These are phyloP conservation scores for Neofusicoccum cordaticola DNA, from an alignment of 2,329 filamentous ascomycete genomes.

Conservation along the genomic window DNA sequence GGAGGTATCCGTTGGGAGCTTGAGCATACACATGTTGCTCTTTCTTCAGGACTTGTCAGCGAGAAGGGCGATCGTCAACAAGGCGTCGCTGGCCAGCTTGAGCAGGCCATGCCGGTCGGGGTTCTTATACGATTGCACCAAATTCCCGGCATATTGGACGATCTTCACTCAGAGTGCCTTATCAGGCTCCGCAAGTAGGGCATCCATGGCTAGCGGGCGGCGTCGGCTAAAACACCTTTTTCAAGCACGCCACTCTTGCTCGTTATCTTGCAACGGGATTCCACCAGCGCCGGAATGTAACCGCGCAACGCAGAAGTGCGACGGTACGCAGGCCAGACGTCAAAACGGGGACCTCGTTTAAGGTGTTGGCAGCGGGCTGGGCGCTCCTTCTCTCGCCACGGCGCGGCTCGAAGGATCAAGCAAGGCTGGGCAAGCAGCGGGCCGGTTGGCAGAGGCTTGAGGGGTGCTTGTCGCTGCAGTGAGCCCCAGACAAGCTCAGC, in stretches of 20 bases:
- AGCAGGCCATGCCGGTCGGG: neutral
- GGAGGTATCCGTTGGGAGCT: too few relatives aligned
- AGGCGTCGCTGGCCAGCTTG: neutral
- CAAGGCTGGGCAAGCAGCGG: neutral
- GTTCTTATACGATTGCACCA: neutral
- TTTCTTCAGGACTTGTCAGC: neutral
- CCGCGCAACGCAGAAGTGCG: neutral
- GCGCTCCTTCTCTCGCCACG: neutral
- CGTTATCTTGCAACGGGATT: constrained; percentile 10
- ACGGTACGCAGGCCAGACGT: neutral
- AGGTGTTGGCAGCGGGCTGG: neutral
- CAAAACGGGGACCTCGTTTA: neutral
- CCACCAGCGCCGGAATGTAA: neutral
- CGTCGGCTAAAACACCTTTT: neutral
- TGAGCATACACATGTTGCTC: constrained; percentile 11
- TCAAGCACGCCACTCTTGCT: constrained; percentile 12
- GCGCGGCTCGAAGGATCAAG: neutral
- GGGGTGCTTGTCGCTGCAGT: neutral
- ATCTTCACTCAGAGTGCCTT: neutral
- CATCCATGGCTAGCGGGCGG: neutral
- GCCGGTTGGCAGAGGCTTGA: neutral
- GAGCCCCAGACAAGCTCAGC: neutral
- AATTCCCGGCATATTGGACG: neutral
- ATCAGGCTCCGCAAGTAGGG: neutral
- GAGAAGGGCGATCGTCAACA: neutral